phyloP scores from a whole-genome alignment of 176 grass and related monocot genomes.

The Oryza meyeriana region DNA sequence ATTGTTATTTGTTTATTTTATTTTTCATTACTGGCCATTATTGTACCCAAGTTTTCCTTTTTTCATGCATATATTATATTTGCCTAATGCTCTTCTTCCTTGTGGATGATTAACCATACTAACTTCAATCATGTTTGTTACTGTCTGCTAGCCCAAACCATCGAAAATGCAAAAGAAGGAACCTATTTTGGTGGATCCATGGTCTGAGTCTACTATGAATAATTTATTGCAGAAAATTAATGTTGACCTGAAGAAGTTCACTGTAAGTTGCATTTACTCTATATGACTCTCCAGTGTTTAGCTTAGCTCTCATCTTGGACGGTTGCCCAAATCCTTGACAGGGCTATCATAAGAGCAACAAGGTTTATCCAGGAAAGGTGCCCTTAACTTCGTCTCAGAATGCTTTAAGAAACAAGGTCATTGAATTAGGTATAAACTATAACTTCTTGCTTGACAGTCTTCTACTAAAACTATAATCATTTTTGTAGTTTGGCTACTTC shows the following conservation, averaged over 20 bases:
- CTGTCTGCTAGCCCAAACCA: conserved; percentile 39
- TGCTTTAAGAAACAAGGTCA: conserved; percentile 64
- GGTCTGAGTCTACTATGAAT: conserved; percentile 55
- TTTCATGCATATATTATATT: conserved; percentile 24
- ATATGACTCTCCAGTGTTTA: conserved; percentile 1
- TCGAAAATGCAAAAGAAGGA: conserved; percentile 47
- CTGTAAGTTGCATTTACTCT: conserved; percentile 47
- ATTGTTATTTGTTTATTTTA: conserved; percentile 4
- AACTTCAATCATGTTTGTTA: conserved; percentile 6
- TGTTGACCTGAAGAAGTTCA: conserved; percentile 52
- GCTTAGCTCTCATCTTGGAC: conserved; percentile 9
- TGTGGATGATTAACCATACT: neutral
- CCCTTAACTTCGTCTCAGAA: conserved; percentile 64
- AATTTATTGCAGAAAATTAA: conserved; percentile 57
- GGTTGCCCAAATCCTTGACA: conserved; percentile 41
- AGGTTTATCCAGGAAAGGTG: conserved; percentile 75
- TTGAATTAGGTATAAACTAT: conserved; percentile 72
- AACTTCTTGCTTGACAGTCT: conserved; percentile 22
- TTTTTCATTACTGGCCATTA: neutral
- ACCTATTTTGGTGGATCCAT: conserved; percentile 56
- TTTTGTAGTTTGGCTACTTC: neutral
- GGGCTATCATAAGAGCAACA: conserved; percentile 80
- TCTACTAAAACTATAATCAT: neutral
- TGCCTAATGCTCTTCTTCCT: neutral
- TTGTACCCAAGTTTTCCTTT: neutral